These are phyloP conservation scores for Mycena alexandri DNA, from an alignment of 768 basidiomycete genomes.

Conservation along the genomic window DNA sequence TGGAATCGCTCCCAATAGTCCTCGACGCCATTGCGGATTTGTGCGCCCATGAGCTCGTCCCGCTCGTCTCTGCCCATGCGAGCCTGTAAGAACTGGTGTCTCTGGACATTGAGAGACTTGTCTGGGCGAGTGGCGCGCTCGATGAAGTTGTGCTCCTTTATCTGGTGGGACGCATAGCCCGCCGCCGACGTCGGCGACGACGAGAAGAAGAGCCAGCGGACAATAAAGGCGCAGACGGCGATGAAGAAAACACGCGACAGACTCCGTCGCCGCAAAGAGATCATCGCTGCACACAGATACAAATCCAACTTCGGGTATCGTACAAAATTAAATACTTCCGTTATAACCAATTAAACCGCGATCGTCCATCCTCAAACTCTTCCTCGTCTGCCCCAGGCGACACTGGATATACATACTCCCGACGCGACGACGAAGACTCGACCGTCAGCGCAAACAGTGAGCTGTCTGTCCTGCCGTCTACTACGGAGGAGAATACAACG, in stretches of 20 bases:
- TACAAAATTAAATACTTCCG: slow-evolving; percentile 24
- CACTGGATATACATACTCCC: slow-evolving; percentile 24
- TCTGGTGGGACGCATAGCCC: slow-evolving; percentile 51
- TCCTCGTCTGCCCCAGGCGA: slow-evolving; percentile 23
- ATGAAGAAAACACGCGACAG: slow-evolving; percentile 59
- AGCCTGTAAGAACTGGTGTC: slow-evolving; percentile 88
- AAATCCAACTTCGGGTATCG: background rate
- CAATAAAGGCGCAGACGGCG: slow-evolving; percentile 48
- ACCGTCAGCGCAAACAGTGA: slow-evolving; percentile 18
- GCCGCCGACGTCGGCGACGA: slow-evolving; percentile 42
- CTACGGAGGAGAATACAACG: slow-evolving; percentile 29
- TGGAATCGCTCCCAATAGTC: slow-evolving; percentile 97
- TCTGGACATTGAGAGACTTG: slow-evolving; percentile 89
- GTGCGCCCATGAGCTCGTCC: slow-evolving; percentile 81
- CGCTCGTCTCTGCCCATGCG: slow-evolving; percentile 90
- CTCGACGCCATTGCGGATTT: slow-evolving; percentile 80
- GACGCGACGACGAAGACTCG: slow-evolving; percentile 13
- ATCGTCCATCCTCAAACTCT: slow-evolving; percentile 8
- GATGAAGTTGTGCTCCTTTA: slow-evolving; percentile 64
- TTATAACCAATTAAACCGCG: slow-evolving; percentile 25
- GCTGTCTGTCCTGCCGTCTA: background rate
- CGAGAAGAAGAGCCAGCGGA: slow-evolving; percentile 55
- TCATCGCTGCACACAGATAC: slow-evolving; percentile 21
- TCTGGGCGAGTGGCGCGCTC: slow-evolving; percentile 72
- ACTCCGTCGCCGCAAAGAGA: slow-evolving; percentile 63